Percentiles rank a stretch among this genome's conserved stretches.
These are phyloP conservation scores for Tulasnella sp. DNA, from an alignment of 768 basidiomycete species.

Conservation along the genomic window DNA sequence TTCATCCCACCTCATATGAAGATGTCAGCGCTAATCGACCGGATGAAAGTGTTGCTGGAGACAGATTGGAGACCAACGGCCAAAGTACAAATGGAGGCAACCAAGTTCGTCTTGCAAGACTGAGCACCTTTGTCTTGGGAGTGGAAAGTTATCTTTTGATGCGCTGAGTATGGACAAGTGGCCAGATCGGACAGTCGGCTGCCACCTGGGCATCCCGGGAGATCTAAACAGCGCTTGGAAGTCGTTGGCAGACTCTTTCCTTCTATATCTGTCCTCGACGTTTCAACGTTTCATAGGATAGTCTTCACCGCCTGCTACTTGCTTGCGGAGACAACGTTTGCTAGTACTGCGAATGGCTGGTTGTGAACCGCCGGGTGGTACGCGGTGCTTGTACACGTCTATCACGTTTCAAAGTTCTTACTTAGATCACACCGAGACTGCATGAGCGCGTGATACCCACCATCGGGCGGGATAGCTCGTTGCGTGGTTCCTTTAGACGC, in stretches of 20 bases:
- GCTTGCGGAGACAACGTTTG: too few species aligned
- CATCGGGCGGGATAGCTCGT: too few species aligned
- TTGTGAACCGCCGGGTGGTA: too few species aligned
- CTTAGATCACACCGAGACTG: too few species aligned
- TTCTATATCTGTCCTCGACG: background rate
- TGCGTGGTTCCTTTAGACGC: too few species aligned
- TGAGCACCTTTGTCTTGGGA: background rate
- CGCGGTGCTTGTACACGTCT: too few species aligned
- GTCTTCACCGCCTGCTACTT: background rate
- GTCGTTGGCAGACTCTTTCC: background rate
- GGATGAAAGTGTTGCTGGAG: background rate
- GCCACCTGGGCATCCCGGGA: too few species aligned
- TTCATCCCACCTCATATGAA: constrained; percentile 11
- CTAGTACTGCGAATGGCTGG: too few species aligned
- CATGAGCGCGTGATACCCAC: too few species aligned
- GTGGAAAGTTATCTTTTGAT: background rate
- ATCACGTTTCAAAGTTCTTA: too few species aligned
- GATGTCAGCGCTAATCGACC: constrained; percentile 1
- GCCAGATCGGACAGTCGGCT: too few species aligned
- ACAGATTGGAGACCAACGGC: background rate
- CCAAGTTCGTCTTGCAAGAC: background rate
- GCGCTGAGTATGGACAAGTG: background rate
- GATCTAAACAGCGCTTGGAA: background rate
- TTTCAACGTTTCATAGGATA: background rate
- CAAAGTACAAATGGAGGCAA: background rate